Evolutionary conservation across 176 grass and related monocot genomes (phyloP), one percentile per base, ranked within the genome.

Genomic region (Luzula sylvatica): DNA sequence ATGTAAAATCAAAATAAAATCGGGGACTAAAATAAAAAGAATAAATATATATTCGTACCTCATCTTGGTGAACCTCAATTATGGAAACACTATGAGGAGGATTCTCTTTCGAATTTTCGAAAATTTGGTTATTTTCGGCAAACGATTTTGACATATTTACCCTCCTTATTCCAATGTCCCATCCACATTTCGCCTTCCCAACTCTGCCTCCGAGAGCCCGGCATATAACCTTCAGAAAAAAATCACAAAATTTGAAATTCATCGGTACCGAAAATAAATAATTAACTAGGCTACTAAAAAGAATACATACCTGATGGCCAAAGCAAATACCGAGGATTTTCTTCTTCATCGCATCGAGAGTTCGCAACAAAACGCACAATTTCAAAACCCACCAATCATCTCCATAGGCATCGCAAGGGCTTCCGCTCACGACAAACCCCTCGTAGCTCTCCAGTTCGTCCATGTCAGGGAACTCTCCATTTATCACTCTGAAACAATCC

Each of bases 41-140:
- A 24, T 1, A 6, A 28, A 9, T 50, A 4, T 14, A 0, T 23
- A 20, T 2, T 26, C 8, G 14, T 44, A 82, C 85, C 75, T 83
- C 79, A 42, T 88, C 85, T 23, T 83, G 85, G 48, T 88, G 79
- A 2, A 78, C 70, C 53, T 88, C 71, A 15, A 88, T 41, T 26
- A 88, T 53, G 7, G 52, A 7, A 20, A 75, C 70, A 15, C 24
- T 73, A 5, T 4, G 20, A 1, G 60, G 61, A 1, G 60, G 61
- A 2, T 61, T n/a, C 7, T 28, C 15, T 4, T 47, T 20, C 0
- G 48, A 22, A 21, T 45, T 53, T 0, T 44, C 28, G 30, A 63
- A 11, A 15, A 75, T 42, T 14, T 9, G 5, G 8, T 41, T 13
- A 12, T 35, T 35, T 9, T 7, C 20, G 28, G 38, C 20, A 6